phyloP scores from a whole-genome alignment of 352 stramenopile species.

The Pythium scleroteichum region DNA sequence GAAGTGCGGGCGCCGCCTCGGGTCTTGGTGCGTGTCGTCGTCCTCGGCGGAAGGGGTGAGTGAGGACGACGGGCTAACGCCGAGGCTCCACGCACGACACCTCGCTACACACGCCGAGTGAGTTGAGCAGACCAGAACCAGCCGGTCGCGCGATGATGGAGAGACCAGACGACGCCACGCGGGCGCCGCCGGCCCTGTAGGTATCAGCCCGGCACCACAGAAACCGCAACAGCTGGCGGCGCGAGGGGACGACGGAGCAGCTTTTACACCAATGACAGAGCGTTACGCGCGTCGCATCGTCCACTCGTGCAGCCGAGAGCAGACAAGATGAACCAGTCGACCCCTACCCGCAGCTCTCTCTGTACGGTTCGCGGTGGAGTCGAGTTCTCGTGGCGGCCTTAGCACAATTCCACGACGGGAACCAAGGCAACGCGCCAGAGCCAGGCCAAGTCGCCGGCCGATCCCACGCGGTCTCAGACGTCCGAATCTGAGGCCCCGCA shows the following conservation, averaged over 20 bases:
- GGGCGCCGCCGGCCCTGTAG: background rate
- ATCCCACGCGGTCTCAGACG: background rate
- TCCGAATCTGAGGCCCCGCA: background rate
- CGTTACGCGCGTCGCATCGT: conserved; percentile 11
- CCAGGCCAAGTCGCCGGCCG: conserved; percentile 9
- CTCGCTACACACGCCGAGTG: conserved; percentile 14
- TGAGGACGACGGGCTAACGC: conserved; percentile 11
- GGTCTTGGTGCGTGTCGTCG: conserved; percentile 15
- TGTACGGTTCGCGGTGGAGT: conserved; percentile 22
- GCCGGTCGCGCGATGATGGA: conserved; percentile 11
- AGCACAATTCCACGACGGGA: conserved; percentile 6
- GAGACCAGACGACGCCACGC: conserved; percentile 15
- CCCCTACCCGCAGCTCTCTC: conserved; percentile 25
- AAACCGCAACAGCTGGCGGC: conserved; percentile 4
- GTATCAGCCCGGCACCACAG: conserved; percentile 5
- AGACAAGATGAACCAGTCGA: conserved; percentile 25
- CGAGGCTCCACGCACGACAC: conserved; percentile 16
- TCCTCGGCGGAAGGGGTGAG: conserved; percentile 15
- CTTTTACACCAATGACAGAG: conserved; percentile 27
- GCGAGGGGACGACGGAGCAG: conserved; percentile 10
- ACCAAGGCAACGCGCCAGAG: conserved; percentile 1
- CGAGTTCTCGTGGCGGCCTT: background rate
- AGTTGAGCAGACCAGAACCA: conserved; percentile 21
- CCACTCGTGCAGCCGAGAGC: conserved; percentile 18
- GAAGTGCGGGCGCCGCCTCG: conserved; percentile 2